Evolutionary conservation across 345 rosid genomes (phyloP).

Genomic region (Populus davidiana): DNA sequence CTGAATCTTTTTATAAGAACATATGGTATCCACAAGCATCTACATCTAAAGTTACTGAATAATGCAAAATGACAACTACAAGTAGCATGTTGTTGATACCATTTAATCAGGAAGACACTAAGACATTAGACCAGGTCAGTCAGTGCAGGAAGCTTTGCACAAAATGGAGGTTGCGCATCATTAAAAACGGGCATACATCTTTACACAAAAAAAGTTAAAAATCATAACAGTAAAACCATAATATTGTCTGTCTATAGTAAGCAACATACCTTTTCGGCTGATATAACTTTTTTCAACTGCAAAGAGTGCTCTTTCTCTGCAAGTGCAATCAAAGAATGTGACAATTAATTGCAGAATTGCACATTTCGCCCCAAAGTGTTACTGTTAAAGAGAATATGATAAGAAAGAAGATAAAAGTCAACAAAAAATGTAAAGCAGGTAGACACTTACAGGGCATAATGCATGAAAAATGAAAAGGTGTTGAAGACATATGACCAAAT

Average conservation of each 20-base stretch:
- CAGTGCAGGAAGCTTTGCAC: background rate
- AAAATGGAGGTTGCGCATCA: background rate
- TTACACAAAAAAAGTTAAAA: background rate
- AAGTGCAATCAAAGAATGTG: slow-evolving; percentile 11
- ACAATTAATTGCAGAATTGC: slow-evolving; percentile 3
- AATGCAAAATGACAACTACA: background rate
- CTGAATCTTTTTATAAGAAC: too few species aligned
- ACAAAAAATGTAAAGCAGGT: too few species aligned
- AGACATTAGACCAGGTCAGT: background rate
- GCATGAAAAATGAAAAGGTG: too few species aligned
- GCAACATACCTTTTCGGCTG: slow-evolving; percentile 36
- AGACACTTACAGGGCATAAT: too few species aligned
- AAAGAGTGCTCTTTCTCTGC: slow-evolving; percentile 30
- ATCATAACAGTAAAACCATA: background rate
- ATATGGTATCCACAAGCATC: too few species aligned
- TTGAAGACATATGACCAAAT: too few species aligned
- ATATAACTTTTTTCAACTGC: slow-evolving; percentile 22
- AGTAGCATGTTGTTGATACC: background rate
- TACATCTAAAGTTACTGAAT: background rate
- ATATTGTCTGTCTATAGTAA: background rate
- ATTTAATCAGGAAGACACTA: background rate
- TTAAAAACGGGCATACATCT: background rate
- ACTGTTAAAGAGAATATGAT: too few species aligned
- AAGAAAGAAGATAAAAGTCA: too few species aligned
- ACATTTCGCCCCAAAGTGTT: too few species aligned